A percentile compares a stretch with the other conserved stretches of the same genome.
Evolutionary conservation across 2,329 filamentous ascomycete species (phyloP).

Genomic region (Cercospora zeina): DNA sequence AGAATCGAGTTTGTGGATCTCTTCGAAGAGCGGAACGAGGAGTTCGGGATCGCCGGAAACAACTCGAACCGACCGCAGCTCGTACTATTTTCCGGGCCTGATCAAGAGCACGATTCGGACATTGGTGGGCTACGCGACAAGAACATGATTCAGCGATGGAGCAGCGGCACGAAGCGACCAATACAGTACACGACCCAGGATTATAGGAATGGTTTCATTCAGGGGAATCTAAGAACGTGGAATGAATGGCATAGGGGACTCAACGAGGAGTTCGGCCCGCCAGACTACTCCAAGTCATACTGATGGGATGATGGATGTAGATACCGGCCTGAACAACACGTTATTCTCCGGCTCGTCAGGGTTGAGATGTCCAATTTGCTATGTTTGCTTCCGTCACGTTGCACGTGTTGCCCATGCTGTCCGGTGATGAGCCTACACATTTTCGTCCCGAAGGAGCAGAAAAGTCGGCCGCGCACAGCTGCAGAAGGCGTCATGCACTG

Average conservation of each 20-base stretch:
- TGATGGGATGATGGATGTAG: neutral
- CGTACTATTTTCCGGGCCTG: neutral
- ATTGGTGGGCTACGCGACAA: neutral
- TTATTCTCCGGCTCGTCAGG: neutral
- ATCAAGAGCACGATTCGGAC: slow-evolving; percentile 7
- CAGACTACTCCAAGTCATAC: neutral
- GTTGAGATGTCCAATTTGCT: neutral
- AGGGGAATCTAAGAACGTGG: neutral
- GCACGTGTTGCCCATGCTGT: neutral
- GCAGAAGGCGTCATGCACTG: too few relatives aligned
- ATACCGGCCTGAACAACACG: neutral
- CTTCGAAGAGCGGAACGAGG: slow-evolving; percentile 5
- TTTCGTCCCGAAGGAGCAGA: neutral
- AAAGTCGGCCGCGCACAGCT: neutral
- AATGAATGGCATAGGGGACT: neutral
- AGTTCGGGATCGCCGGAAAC: neutral
- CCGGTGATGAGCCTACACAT: slow-evolving; percentile 1
- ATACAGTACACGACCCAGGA: slow-evolving; percentile 9
- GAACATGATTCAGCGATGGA: slow-evolving; percentile 7
- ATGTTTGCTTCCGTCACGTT: neutral
- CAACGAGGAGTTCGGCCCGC: neutral
- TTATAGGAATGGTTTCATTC: neutral
- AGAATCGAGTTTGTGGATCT: slow-evolving; percentile 12
- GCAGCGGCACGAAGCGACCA: slow-evolving; percentile 7
- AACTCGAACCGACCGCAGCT: neutral